Conservation (phyloP, 139 green algal genomes). For the Protoeuglena noctilucae region DNA sequence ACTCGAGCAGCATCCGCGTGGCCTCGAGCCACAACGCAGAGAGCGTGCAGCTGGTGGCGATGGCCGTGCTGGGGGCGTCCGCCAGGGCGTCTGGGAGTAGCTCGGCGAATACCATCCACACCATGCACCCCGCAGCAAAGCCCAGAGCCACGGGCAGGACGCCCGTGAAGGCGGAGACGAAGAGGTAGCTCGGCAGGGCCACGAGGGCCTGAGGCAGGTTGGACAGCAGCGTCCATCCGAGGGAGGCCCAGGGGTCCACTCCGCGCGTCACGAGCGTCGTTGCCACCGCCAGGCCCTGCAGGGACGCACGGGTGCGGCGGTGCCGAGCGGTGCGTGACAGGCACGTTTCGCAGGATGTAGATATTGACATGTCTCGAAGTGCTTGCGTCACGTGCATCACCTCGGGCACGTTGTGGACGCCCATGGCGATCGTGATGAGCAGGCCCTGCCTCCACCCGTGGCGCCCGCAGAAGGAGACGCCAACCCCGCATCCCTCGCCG, state of each 20-base stretch:
- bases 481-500: conserved; percentile 85
- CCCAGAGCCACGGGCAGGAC: conserved; percentile 81
- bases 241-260: conserved; percentile 33
- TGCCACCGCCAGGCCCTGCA: conserved; percentile 81
- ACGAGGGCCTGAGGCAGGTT: conserved; percentile 75
- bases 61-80: conserved; percentile 7
- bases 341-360: too few relatives aligned
- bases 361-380: too few relatives aligned
- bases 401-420: conserved; percentile 94
- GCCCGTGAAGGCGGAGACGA: conserved; percentile 74
- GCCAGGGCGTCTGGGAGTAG: conserved; percentile 83
- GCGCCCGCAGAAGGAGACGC: conserved; percentile 67
- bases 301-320: too few relatives aligned
- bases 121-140: conserved; percentile 96
- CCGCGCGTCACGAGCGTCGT: conserved; percentile 79
- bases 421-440: conserved; percentile 87
- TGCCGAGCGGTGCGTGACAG: too few relatives aligned
- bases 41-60: too few relatives aligned
- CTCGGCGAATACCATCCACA: conserved; percentile 94
- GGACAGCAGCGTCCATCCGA: conserved; percentile 67
- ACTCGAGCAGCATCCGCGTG: too few relatives aligned
- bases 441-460: conserved; percentile 65
- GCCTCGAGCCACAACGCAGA: too few relatives aligned
- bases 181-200: conserved; percentile 81
- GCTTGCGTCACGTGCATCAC: too few relatives aligned